A percentile compares a stretch with the other conserved stretches of the same genome.
These are phyloP conservation scores for Fraxinus excelsior DNA, from an alignment of 257 asterid genomes.

Conservation along the genomic window DNA sequence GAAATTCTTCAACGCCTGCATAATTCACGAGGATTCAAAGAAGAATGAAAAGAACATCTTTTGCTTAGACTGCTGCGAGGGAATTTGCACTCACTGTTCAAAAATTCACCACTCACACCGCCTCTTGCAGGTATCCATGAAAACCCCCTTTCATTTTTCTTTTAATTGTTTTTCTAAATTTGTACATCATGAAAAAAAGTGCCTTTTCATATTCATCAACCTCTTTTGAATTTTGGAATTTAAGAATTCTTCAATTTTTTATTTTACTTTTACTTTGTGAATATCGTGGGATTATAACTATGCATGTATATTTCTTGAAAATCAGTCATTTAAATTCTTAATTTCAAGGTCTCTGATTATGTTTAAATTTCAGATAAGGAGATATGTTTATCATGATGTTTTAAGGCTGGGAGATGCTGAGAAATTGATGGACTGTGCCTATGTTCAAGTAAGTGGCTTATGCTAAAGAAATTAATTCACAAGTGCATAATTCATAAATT, in stretches of 20 bases:
- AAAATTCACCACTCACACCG: conserved; percentile 58
- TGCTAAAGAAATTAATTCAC: not conserved
- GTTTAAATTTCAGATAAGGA: not conserved
- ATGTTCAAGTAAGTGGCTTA: conserved; percentile 58
- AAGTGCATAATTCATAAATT: not conserved
- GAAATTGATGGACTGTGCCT: conserved; percentile 59
- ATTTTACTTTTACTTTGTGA: not conserved
- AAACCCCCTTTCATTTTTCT: not conserved
- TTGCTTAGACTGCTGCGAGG: conserved; percentile 74
- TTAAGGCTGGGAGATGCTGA: conserved; percentile 40
- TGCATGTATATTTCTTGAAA: not conserved
- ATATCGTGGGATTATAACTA: not conserved
- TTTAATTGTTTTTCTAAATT: not conserved
- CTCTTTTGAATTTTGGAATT: not conserved
- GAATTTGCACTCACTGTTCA: conserved; percentile 70
- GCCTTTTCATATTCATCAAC: not conserved
- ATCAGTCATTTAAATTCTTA: not conserved
- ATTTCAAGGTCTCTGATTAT: not conserved
- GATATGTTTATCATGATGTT: conserved; percentile 31
- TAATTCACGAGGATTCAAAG: conserved; percentile 58
- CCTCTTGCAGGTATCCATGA: conserved; percentile 54
- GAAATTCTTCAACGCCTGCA: conserved; percentile 73
- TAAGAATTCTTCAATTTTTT: not conserved
- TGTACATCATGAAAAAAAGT: too few species aligned
- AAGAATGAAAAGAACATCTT: conserved; percentile 77